These are phyloP conservation scores for Alternaria dauci DNA, from an alignment of 2,329 filamentous ascomycete genomes.

Conservation along the genomic window DNA sequence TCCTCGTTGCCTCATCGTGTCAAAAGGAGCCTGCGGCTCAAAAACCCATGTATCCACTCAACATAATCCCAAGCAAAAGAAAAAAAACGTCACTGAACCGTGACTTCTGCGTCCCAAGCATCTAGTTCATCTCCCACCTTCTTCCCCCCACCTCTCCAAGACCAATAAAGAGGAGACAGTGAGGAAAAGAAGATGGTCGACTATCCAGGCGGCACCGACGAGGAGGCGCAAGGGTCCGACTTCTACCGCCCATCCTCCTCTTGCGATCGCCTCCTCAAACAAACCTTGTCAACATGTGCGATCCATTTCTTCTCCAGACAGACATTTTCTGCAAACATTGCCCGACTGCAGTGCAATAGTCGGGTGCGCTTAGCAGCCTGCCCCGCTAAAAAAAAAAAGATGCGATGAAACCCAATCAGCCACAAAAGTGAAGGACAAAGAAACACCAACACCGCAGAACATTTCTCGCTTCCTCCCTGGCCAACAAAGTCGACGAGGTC, in stretches of 20 bases:
- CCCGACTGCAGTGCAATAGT: background rate
- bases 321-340: background rate
- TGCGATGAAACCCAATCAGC: background rate
- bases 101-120: slow-evolving; percentile 41
- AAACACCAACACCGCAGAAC: slow-evolving; percentile 1
- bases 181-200: slow-evolving; percentile 17
- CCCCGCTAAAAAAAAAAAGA: background rate
- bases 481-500: background rate
- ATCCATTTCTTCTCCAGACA: slow-evolving; percentile 34
- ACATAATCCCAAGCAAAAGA: no score
- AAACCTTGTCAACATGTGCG: slow-evolving; percentile 18
- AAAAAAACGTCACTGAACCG: no score
- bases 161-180: no score
- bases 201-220: slow-evolving; percentile 49
- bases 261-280: slow-evolving; percentile 35
- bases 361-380: background rate
- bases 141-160: background rate
- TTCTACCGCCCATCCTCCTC: slow-evolving; percentile 47
- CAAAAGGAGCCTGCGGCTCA: no score
- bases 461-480: background rate
- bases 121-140: slow-evolving; percentile 41
- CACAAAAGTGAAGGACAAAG: background rate
- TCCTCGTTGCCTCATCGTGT: no score
- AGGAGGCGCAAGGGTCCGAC: slow-evolving; percentile 50
- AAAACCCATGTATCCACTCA: no score